Evolutionary conservation across 2,329 filamentous ascomycete genomes (phyloP), one percentile per base, ranked within the genome.

Genomic region (Alternaria sp.): DNA sequence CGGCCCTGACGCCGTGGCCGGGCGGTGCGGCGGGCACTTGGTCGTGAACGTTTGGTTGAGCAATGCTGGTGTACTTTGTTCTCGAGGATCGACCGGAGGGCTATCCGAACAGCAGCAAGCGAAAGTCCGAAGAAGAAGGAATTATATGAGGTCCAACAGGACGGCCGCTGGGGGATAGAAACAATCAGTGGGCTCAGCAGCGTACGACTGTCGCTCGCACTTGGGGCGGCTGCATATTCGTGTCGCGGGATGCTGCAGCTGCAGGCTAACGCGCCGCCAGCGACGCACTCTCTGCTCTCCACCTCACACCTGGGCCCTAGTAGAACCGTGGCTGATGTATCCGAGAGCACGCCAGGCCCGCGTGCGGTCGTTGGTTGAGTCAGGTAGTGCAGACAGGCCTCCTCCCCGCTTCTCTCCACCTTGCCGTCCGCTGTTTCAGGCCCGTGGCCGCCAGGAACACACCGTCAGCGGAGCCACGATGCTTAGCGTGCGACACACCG

Each of bases 361-460:
- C 60, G 65, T 60, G 53, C 63, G 69, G 69, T 37, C 60, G 49
- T 41, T 41, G 49, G 49, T 53, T 53, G 49, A 53, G 49, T 53
- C 49, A 41, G 49, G 20, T 53, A 5, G 49, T 63, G 64, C 70
- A 61, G 47, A 53, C 47, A 23, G 54, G 46, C 54, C 55, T 54
- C 51, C 63, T 64, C 66, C 62, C 67, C 64, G 69, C 69, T 65
- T 37, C 60, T 65, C 65, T 63, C 67, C 64, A 64, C 63, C 61
- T 61, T 60, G 61, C 63, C 64, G 62, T 65, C 71, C 67, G 66
- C 65, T 63, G 71, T 74, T 76, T 76, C 74, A 75, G 66, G 65
- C 53, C 60, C 51, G 55, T 33, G 60, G 63, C 60, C 62, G 61
- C 56, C 62, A 69, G 60, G 64, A 51, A 67, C 68, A 68, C 47